phyloP scores from a whole-genome alignment of 352 stramenopile genomes.

The Globisporangium spinosum region DNA sequence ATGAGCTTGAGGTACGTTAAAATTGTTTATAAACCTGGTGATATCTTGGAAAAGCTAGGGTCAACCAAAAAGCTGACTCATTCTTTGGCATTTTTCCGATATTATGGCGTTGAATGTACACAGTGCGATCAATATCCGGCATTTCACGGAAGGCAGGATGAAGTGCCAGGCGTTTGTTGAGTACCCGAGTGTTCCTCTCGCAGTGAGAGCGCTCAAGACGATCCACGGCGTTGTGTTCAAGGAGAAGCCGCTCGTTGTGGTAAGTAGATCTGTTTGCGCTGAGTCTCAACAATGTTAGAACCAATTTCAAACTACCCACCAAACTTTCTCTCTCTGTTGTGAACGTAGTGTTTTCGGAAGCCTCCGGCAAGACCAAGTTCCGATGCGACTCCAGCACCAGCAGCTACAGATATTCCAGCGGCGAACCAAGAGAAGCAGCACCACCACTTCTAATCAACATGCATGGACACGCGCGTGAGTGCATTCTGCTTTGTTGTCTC shows the following conservation, averaged over 20 bases:
- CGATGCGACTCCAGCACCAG: neutral
- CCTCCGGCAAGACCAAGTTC: neutral
- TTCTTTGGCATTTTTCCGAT: neutral
- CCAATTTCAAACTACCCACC: neutral
- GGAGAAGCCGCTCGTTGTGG: constrained; percentile 78
- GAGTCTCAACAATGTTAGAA: neutral
- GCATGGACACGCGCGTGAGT: neutral
- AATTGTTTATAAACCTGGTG: neutral
- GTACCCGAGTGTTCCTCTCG: constrained; percentile 50
- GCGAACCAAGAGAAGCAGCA: neutral
- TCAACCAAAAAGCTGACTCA: neutral
- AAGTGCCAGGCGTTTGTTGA: constrained; percentile 85
- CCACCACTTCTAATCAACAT: neutral
- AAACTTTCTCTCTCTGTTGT: neutral
- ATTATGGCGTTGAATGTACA: neutral
- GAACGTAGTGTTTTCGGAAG: constrained; percentile 28
- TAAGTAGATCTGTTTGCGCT: constrained; percentile 25
- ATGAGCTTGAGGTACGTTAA: constrained; percentile 8
- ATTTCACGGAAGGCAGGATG: constrained; percentile 81
- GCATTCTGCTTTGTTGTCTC: neutral
- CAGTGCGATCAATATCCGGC: constrained; percentile 50
- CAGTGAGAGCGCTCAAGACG: constrained; percentile 41
- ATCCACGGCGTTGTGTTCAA: constrained; percentile 73
- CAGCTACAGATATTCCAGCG: neutral
- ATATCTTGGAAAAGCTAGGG: neutral